Percentiles rank a stretch among this genome's conserved stretches.
Conservation (phyloP, 179 eudicot species). For the Gypsophila paniculata region DNA sequence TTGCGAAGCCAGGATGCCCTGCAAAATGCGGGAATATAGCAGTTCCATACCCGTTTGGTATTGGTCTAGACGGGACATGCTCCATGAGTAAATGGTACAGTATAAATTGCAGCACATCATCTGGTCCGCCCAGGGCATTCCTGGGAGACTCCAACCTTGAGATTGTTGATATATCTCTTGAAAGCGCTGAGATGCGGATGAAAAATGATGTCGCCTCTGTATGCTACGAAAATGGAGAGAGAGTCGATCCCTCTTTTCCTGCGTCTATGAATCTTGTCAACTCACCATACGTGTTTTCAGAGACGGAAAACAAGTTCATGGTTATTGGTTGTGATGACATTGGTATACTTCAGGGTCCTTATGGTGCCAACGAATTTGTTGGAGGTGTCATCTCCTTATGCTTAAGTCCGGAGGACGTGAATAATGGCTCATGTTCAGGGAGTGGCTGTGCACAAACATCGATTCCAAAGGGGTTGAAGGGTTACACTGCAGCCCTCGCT, state of each 20-base stretch:
- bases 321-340: slow-evolving; percentile 6
- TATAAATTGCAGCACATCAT: slow-evolving; percentile 8
- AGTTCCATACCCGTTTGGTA: slow-evolving; percentile 11
- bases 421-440: slow-evolving; percentile 9
- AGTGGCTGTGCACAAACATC: slow-evolving; percentile 8
- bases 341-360: neutral
- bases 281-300: neutral
- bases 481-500: neutral
- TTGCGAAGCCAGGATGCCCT: neutral
- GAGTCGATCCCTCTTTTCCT: neutral
- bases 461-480: slow-evolving; percentile 8
- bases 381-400: slow-evolving; percentile 1
- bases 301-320: neutral
- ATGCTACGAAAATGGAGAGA: neutral
- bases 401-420: neutral
- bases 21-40: slow-evolving; percentile 1
- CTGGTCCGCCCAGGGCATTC: slow-evolving; percentile 6
- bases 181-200: neutral
- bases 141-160: neutral
- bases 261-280: neutral
- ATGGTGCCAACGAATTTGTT: neutral
- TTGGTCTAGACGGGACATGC: slow-evolving; percentile 5
- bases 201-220: neutral
- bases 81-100: neutral
- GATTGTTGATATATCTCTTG: slow-evolving; percentile 6